Evolutionary conservation across 2,329 filamentous ascomycete genomes (phyloP).

Genomic region (Xenosphaeropsis pyriputrescens): DNA sequence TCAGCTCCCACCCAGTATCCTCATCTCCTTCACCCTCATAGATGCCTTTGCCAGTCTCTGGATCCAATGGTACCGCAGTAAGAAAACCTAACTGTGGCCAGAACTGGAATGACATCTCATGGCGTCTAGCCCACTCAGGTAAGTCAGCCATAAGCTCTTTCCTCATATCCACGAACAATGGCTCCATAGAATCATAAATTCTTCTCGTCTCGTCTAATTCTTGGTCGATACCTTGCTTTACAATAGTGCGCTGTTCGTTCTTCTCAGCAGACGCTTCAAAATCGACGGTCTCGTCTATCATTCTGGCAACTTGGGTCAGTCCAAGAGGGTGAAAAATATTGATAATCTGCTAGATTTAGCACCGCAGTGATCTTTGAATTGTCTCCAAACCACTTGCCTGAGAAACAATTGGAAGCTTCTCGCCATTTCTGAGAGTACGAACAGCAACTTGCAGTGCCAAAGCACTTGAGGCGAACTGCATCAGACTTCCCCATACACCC

Average conservation of each 20-base stretch:
- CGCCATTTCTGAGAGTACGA: conserved; percentile 36
- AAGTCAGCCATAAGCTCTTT: conserved; percentile 46
- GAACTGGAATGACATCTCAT: conserved; percentile 66
- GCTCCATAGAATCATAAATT: conserved; percentile 63
- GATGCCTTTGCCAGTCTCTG: conserved; percentile 37
- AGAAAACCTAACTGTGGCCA: conserved; percentile 88
- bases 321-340: conserved; percentile 40
- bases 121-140: conserved; percentile 38
- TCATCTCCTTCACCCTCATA: conserved; percentile 45
- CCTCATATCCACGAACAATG: conserved; percentile 55
- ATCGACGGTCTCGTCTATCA: conserved; percentile 63
- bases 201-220: conserved; percentile 67
- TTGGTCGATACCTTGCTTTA: conserved; percentile 56
- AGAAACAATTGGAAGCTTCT: conserved; percentile 32
- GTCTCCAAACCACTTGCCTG: conserved; percentile 26
- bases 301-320: conserved; percentile 51
- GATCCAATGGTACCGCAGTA: conserved; percentile 54
- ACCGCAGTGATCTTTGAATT: background rate
- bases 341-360: conserved; percentile 29
- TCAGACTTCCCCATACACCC: conserved; percentile 60
- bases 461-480: conserved; percentile 54
- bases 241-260: conserved; percentile 50
- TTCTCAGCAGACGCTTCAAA: conserved; percentile 53
- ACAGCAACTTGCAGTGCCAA: conserved; percentile 55
- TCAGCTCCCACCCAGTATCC: conserved; percentile 57